These are phyloP conservation scores for Pilasporangium apinafurcum DNA, from an alignment of 352 stramenopile species.

Conservation along the genomic window DNA sequence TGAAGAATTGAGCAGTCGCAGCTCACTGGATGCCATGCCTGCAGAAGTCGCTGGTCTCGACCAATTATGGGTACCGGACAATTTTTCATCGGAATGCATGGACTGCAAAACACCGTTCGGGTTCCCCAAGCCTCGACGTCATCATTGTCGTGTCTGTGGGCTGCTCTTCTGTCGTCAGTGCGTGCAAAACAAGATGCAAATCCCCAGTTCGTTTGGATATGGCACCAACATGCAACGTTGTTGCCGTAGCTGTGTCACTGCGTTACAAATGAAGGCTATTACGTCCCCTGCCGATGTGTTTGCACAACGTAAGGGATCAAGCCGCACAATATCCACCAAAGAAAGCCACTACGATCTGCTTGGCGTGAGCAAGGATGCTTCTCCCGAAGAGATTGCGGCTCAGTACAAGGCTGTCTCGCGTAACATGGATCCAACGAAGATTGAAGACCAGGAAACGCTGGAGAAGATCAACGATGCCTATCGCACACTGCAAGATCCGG, in stretches of 20 bases:
- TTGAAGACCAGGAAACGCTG: constrained; percentile 59
- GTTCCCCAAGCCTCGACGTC: constrained; percentile 72
- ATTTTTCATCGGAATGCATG: constrained; percentile 85
- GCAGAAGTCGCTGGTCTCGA: constrained; percentile 65
- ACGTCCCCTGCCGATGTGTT: constrained; percentile 83
- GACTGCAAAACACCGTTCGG: constrained; percentile 80
- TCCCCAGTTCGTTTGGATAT: constrained; percentile 78
- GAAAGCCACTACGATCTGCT: constrained; percentile 65
- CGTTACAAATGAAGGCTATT: constrained; percentile 83
- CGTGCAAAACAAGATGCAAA: constrained; percentile 81
- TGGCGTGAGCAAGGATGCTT: constrained; percentile 56
- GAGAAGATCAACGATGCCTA: constrained; percentile 80
- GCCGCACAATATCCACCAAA: constrained; percentile 36
- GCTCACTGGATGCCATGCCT: constrained; percentile 46
- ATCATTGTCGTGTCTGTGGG: constrained; percentile 83
- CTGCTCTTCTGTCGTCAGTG: constrained; percentile 76
- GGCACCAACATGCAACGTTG: constrained; percentile 65
- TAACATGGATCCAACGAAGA: constrained; percentile 53
- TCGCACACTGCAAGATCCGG: constrained; percentile 63
- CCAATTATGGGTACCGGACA: constrained; percentile 84
- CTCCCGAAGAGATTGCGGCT: constrained; percentile 64
- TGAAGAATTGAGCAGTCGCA: constrained; percentile 18
- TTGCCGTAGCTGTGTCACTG: constrained; percentile 77
- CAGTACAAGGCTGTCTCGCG: constrained; percentile 72
- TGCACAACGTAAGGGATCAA: constrained; percentile 59